Base-by-base conservation (phyloP, 495 filamentous ascomycete genomes). In the Neurospora sp. region DNA sequence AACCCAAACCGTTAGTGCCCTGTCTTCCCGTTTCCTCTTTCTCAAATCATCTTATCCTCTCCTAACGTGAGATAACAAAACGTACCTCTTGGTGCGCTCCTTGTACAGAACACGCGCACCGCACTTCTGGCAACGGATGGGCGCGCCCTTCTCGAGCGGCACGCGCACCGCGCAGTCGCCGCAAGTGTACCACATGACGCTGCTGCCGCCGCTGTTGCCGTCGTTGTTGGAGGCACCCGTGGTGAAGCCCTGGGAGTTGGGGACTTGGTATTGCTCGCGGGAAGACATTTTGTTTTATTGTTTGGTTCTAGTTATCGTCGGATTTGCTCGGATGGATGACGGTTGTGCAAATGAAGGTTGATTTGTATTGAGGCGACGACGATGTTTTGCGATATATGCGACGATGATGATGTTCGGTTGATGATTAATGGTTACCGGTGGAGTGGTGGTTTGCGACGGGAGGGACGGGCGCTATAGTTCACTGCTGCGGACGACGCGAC, bases 41-140 rank as follows among this genome's bases (percentile, higher is more conserved):
- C 31, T 31, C 31, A 31, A 31, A 31, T 31, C 31, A 31, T 31
- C 31, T 31, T 31, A 31, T 31, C 31, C 31, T 31, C 1, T 31
- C 31, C 31, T 31, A 31, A 31, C 31, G 31, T 31, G 31, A 31
- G 31, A 31, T 31, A 31, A 31, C 31, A 31, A 31, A 10, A 39
- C 90, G 82, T 81, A 98, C 96, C 96, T 88, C 87, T 97, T 98
- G 40, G 96, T 99, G 77, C 96, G 84, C 89, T 97, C 93, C 88
- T 99, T 99, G 83, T 98, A 98, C 74, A 99, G 84, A 70, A 99
- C 93, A 74, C 96, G 91, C 80, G 97, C 94, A 35, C 96, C 96
- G 81, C 96, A 99, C 82, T 95, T 93, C 83, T 94, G 93, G 86
- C 96, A 99, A 37, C 96, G 90, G 76, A 98, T 96, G 72, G 92